Base-by-base conservation (phyloP, 805 yeast genomes). In the Vanderwaltozyma polyspora region DNA sequence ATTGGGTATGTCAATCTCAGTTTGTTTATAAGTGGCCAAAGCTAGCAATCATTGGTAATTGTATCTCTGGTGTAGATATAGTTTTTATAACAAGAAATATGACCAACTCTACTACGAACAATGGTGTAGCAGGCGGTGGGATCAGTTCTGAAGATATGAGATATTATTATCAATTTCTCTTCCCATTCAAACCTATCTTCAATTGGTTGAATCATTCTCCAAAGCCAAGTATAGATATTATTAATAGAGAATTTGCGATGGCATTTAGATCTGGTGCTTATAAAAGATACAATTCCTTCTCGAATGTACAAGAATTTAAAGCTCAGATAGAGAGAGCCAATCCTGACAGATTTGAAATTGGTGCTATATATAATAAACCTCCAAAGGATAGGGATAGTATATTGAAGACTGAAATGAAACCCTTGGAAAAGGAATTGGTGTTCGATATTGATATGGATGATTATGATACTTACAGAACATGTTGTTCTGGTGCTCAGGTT, bases 401-500 rank as follows among this genome's bases (percentile, higher is more conserved):
- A 12, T 74, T 93, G 14, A 82, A 82, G 46, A 68, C 68, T 21
- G 79, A 83, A 16, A 73, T 86, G 78, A 77, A 74, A 48, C 91
- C 98, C 1, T 48, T 79, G 23, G 67, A 74, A 44, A 91, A 91
- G 56, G 98, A 91, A 55, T 66, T 91, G 38, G 95, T 87, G 6
- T 80, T 91, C 44, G 98, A 91, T 75, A 89, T 91, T 44, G 98
- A 91, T 78, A 74, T 91, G 67, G 91, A 95, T 18, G 98, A 91
- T 63, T 91, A 91, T 56, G 97, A 89, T 59, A 81, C 78, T 18
- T 72, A 84, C 45, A 76, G 98, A 61, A 89, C 96, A 0, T 91
- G 98, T 59, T 91, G 98, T 56, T 64, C 75, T 10, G 87, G 81
- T 29, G 85, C 95, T 1, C 70, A 67, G 25, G 86, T 91, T 34